Evolutionary conservation across 345 rosid species (phyloP).

Genomic region (Fremontodendron californicum): DNA sequence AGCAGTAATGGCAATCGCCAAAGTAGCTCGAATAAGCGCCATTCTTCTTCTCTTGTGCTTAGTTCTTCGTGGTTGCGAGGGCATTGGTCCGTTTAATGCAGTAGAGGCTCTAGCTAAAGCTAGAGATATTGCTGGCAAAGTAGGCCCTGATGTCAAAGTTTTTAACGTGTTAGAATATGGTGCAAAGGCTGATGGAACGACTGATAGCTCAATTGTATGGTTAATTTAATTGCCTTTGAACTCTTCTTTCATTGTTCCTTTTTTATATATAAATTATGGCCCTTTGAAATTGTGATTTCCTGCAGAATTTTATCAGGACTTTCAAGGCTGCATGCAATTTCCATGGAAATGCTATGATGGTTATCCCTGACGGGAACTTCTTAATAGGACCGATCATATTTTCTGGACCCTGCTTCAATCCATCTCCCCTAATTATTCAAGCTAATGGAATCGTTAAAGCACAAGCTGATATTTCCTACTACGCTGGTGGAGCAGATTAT

Average conservation of each 20-base stretch:
- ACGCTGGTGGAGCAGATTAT: not conserved
- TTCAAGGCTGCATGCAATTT: constrained; percentile 15
- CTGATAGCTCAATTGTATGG: not conserved
- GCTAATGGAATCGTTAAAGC: constrained; percentile 1
- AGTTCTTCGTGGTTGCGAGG: not conserved
- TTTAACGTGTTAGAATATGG: constrained; percentile 11
- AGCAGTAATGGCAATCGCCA: not conserved
- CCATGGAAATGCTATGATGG: constrained; percentile 13
- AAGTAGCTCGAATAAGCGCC: not conserved
- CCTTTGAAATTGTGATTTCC: not conserved
- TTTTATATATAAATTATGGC: not conserved
- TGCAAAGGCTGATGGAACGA: constrained; percentile 11
- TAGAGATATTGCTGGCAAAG: not conserved
- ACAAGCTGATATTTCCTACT: not conserved
- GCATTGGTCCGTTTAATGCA: not conserved
- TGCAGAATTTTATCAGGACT: constrained; percentile 10
- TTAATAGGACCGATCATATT: constrained; percentile 1
- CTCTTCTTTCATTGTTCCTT: not conserved
- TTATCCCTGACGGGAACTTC: constrained; percentile 1
- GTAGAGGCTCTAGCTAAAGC: constrained; percentile 3
- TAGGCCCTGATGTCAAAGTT: not conserved
- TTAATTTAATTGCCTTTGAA: not conserved
- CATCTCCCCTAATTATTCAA: not conserved
- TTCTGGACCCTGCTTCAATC: constrained; percentile 11
- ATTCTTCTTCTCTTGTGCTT: constrained; percentile 15